Evolutionary conservation across 2,329 filamentous ascomycete species (phyloP).

Genomic region (Apiospora malaysiana): DNA sequence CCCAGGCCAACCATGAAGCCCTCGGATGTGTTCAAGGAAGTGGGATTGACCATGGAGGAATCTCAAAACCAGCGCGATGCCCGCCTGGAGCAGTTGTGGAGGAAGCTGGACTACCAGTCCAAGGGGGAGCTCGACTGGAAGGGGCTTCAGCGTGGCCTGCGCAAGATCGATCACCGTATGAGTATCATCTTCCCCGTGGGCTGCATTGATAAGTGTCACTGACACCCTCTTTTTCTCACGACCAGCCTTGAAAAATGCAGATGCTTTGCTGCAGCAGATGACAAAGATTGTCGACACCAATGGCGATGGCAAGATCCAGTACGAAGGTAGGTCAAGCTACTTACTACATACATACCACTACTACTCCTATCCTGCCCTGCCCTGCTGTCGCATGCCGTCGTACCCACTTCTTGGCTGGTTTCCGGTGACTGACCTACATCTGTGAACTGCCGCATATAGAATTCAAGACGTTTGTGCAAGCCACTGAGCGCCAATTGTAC

Average conservation of each 20-base stretch:
- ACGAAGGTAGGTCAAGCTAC: constrained; percentile 76
- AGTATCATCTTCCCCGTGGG: constrained; percentile 24
- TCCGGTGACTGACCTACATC: not conserved
- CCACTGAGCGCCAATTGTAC: constrained; percentile 84
- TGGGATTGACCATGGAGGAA: constrained; percentile 73
- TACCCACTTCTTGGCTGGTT: not conserved
- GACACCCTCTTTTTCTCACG: constrained; percentile 21
- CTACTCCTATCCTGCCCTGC: not conserved
- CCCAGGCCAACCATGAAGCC: constrained; percentile 48
- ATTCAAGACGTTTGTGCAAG: constrained; percentile 86
- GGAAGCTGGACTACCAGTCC: constrained; percentile 75
- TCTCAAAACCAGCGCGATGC: constrained; percentile 79
- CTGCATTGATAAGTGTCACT: constrained; percentile 25
- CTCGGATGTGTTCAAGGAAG: constrained; percentile 57
- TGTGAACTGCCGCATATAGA: constrained; percentile 59
- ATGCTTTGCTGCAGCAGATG: constrained; percentile 81
- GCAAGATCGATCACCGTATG: constrained; percentile 90
- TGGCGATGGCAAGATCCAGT: constrained; percentile 88
- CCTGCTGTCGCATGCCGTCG: not conserved
- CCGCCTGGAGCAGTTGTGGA: constrained; percentile 85
- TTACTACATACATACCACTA: too few species aligned
- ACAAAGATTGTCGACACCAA: constrained; percentile 84
- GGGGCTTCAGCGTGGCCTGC: constrained; percentile 82
- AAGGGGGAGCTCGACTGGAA: constrained; percentile 84
- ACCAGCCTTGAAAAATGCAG: constrained; percentile 83